phyloP scores from a whole-genome alignment of 768 basidiomycete species.

The Amanita rimosa region DNA sequence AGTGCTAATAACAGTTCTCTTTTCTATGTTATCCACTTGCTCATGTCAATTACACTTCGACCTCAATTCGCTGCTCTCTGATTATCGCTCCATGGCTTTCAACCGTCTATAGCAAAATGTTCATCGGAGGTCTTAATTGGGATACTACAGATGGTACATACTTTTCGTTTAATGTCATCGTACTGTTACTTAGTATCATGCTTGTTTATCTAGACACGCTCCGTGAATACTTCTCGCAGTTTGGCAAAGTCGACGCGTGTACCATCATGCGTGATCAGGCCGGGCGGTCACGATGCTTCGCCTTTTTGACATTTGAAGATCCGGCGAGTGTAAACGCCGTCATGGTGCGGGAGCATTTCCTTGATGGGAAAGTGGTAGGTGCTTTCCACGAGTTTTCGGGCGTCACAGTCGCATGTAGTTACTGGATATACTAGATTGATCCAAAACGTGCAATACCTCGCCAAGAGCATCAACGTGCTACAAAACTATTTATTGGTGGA shows the following conservation, averaged over 20 bases:
- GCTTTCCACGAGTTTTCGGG: slow-evolving; percentile 7
- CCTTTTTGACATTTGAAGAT: slow-evolving; percentile 93
- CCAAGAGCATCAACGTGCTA: slow-evolving; percentile 87
- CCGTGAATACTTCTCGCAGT: slow-evolving; percentile 87
- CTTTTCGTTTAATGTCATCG: slow-evolving; percentile 26
- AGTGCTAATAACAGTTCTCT: slow-evolving; percentile 73
- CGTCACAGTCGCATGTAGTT: background rate
- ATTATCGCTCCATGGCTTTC: slow-evolving; percentile 10
- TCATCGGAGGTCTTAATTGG: slow-evolving; percentile 99
- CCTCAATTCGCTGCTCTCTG: slow-evolving; percentile 11
- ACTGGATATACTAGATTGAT: slow-evolving; percentile 65
- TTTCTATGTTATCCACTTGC: slow-evolving; percentile 23
- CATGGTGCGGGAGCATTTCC: slow-evolving; percentile 87
- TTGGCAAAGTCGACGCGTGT: slow-evolving; percentile 94
- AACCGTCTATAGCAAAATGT: slow-evolving; percentile 85
- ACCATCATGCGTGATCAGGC: slow-evolving; percentile 98
- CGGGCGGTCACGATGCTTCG: slow-evolving; percentile 93
- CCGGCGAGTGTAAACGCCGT: slow-evolving; percentile 90
- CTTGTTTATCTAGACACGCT: slow-evolving; percentile 47
- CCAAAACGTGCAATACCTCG: slow-evolving; percentile 98
- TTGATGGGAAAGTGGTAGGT: slow-evolving; percentile 96
- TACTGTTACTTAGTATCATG: slow-evolving; percentile 24
- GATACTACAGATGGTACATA: slow-evolving; percentile 96
- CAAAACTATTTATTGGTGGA: slow-evolving; percentile 94
- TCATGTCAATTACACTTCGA: slow-evolving; percentile 13